A percentile compares a stretch with the other conserved stretches of the same genome.
Evolutionary conservation across 2,329 filamentous ascomycete genomes (phyloP).

Genomic region (Teratosphaeria pseudoeucalypti): DNA sequence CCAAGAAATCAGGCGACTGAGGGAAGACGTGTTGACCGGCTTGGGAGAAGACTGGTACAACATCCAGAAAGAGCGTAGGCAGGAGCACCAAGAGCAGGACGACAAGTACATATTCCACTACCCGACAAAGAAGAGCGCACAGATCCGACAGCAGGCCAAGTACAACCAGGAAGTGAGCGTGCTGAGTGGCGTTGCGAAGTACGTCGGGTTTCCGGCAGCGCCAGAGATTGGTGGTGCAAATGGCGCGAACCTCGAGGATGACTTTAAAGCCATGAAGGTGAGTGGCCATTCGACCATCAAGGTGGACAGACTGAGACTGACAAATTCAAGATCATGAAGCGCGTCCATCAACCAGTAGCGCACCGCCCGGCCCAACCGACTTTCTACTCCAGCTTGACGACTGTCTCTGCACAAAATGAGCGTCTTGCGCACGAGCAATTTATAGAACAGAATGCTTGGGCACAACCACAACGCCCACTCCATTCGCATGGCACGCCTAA

Average conservation of each 20-base stretch:
- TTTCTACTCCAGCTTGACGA: conserved; percentile 13
- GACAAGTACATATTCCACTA: conserved; percentile 74
- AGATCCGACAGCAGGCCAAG: conserved; percentile 73
- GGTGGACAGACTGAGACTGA: neutral
- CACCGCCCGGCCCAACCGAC: conserved; percentile 9
- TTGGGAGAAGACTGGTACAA: conserved; percentile 87
- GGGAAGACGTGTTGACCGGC: conserved; percentile 68
- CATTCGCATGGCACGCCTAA: conserved; percentile 17
- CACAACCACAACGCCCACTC: conserved; percentile 62
- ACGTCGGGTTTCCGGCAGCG: conserved; percentile 93
- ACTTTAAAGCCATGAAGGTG: conserved; percentile 82
- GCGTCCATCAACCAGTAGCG: conserved; percentile 10
- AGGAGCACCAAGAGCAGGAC: conserved; percentile 64
- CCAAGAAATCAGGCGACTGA: conserved; percentile 71
- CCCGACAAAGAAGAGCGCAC: conserved; percentile 63
- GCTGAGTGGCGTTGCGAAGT: conserved; percentile 81
- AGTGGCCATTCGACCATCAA: neutral
- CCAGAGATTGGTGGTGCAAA: conserved; percentile 69
- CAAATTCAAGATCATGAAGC: conserved; percentile 16
- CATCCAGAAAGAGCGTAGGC: conserved; percentile 79
- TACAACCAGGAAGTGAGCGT: conserved; percentile 95
- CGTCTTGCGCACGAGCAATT: conserved; percentile 56
- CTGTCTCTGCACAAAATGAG: conserved; percentile 17
- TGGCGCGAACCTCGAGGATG: conserved; percentile 66
- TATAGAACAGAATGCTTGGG: conserved; percentile 83